Percentiles rank a stretch among this genome's conserved stretches.
Conservation (phyloP, 2,329 filamentous ascomycete species). For the Aureobasidium sp. region DNA sequence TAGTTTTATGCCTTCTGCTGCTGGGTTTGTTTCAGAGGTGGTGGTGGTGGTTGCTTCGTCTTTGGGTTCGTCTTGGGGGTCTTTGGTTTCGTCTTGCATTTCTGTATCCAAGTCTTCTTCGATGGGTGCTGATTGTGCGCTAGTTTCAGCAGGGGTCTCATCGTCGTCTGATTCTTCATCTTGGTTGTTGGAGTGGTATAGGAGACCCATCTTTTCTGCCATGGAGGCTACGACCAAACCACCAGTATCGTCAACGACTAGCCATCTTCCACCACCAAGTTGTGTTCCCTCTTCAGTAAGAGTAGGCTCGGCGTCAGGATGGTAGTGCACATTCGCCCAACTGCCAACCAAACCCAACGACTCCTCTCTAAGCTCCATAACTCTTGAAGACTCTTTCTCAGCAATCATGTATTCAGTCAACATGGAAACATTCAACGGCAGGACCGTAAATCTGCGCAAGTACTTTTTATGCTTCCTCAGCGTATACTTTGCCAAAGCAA, state of each 20-base stretch:
- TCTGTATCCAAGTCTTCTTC: constrained; percentile 1
- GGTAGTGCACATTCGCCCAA: constrained; percentile 90
- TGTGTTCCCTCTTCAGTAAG: constrained; percentile 31
- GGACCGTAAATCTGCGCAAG: constrained; percentile 83
- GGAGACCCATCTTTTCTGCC: constrained; percentile 88
- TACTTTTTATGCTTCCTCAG: constrained; percentile 96
- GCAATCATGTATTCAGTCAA: constrained; percentile 81
- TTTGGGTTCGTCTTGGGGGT: constrained; percentile 6
- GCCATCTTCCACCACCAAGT: constrained; percentile 69
- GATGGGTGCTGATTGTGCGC: neutral
- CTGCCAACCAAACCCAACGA: constrained; percentile 82
- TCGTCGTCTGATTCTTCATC: constrained; percentile 35
- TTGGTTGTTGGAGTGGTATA: constrained; percentile 56
- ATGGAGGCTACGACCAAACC: constrained; percentile 84
- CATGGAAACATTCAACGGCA: constrained; percentile 83
- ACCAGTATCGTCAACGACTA: constrained; percentile 89
- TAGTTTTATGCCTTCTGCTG: neutral
- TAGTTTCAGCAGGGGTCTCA: constrained; percentile 24
- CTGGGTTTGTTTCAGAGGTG: no score
- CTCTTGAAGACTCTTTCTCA: constrained; percentile 82
- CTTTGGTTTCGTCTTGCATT: constrained; percentile 14
- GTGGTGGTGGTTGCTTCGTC: constrained; percentile 1
- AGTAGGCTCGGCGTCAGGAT: constrained; percentile 41
- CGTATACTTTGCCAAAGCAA: constrained; percentile 96
- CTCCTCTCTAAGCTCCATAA: constrained; percentile 90